phyloP scores from a whole-genome alignment of 108 stramenopile genomes.

The Stephanodiscus minutulus region DNA sequence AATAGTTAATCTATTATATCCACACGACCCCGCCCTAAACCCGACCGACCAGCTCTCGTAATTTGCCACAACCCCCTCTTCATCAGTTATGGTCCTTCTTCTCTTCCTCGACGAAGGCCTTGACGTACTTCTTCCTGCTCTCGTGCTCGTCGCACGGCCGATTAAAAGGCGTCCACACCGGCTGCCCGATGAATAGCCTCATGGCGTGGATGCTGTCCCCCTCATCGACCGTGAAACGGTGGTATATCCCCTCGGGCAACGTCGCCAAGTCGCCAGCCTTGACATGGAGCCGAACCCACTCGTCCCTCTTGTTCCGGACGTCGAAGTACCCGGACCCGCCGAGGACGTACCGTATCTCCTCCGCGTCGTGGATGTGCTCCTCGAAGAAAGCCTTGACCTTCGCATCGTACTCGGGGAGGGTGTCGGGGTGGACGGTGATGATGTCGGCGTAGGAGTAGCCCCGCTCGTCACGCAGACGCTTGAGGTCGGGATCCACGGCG shows the following conservation, averaged over 20 bases:
- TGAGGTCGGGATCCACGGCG: conserved; percentile 72
- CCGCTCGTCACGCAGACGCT: conserved; percentile 59
- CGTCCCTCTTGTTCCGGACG: conserved; percentile 81
- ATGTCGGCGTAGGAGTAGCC: conserved; percentile 92
- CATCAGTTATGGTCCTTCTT: conserved; percentile 40
- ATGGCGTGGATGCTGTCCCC: conserved; percentile 89
- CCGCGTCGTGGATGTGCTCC: conserved; percentile 97
- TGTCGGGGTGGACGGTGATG: conserved; percentile 90
- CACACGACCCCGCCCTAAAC: too few species aligned
- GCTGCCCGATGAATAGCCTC: conserved; percentile 94
- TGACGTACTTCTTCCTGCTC: conserved; percentile 74
- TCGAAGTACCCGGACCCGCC: conserved; percentile 93
- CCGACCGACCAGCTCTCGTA: background rate
- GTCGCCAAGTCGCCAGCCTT: conserved; percentile 96
- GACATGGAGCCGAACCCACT: conserved; percentile 93
- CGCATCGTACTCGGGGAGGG: conserved; percentile 84
- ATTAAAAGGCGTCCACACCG: conserved; percentile 97
- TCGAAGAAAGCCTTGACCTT: conserved; percentile 95
- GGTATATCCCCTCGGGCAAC: conserved; percentile 93
- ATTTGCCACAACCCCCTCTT: background rate
- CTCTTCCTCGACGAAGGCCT: conserved; percentile 63
- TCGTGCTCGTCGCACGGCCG: conserved; percentile 85
- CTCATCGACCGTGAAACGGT: conserved; percentile 91
- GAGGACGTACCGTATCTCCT: conserved; percentile 96
- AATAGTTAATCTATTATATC: too few species aligned